phyloP scores from a whole-genome alignment of 2,329 filamentous ascomycete genomes.

The Raffaelea ambrosiae region DNA sequence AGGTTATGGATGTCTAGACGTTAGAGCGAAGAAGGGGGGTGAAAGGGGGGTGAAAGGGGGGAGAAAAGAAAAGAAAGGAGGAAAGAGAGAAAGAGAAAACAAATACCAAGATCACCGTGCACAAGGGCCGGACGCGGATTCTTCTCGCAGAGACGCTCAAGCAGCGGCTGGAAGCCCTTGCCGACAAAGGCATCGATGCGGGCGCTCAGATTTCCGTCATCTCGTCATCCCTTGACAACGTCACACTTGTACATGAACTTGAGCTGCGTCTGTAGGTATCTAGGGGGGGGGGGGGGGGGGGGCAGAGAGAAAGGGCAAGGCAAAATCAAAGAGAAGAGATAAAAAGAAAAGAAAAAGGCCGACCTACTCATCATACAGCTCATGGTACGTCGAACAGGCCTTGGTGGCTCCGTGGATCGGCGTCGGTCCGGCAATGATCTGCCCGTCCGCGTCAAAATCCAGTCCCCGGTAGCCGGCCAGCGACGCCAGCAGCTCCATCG shows the following conservation, averaged over 20 bases:
- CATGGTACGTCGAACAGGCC: slow-evolving; percentile 20
- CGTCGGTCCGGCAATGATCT: slow-evolving; percentile 22
- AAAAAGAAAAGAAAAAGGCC: too few species aligned
- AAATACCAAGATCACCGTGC: slow-evolving; percentile 20
- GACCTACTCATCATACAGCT: slow-evolving; percentile 16
- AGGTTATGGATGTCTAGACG: slow-evolving; percentile 15
- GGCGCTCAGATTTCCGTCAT: slow-evolving; percentile 17
- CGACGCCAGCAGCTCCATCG: slow-evolving; percentile 20
- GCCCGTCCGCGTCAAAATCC: slow-evolving; percentile 21
- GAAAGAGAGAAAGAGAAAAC: not conserved
- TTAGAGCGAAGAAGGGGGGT: not conserved
- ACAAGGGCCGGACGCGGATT: slow-evolving; percentile 15
- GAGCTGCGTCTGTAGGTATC: not conserved
- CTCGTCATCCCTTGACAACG: slow-evolving; percentile 21
- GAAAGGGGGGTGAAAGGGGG: not conserved
- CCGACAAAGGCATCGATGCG: slow-evolving; percentile 20
- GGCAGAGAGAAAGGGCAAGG: slow-evolving; percentile 13
- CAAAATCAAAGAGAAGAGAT: slow-evolving; percentile 11
- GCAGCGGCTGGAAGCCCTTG: slow-evolving; percentile 16
- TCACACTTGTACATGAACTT: slow-evolving; percentile 15
- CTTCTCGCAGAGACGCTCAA: slow-evolving; percentile 11
- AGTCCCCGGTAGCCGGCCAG: slow-evolving; percentile 22
- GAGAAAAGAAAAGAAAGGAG: not conserved
- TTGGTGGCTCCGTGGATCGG: slow-evolving; percentile 19
- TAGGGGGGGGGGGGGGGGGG: too few species aligned